Evolutionary conservation across 768 basidiomycete species (phyloP).

Genomic region (Boletus bicolor): DNA sequence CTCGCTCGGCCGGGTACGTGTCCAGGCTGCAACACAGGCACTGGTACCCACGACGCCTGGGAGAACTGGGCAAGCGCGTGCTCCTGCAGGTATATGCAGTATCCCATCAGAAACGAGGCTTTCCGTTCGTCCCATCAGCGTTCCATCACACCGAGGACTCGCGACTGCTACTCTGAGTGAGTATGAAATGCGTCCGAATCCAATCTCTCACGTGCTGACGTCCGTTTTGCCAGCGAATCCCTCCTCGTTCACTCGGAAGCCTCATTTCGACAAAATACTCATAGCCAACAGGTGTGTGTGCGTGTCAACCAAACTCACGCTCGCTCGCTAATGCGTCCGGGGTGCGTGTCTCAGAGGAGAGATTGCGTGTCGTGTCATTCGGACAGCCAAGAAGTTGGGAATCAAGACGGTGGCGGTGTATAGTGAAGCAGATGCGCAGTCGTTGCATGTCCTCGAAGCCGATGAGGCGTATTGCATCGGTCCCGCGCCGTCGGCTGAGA

Average conservation of each 20-base stretch:
- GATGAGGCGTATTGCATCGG: slow-evolving; percentile 94
- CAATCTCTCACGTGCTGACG: not conserved
- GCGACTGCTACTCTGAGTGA: slow-evolving; percentile 18
- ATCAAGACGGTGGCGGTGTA: slow-evolving; percentile 92
- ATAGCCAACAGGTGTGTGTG: slow-evolving; percentile 78
- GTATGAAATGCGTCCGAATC: not conserved
- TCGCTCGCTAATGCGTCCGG: not conserved
- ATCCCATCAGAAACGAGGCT: not conserved
- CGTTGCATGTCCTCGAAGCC: slow-evolving; percentile 81
- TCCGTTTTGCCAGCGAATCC: not conserved
- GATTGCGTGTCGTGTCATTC: slow-evolving; percentile 93
- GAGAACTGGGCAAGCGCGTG: slow-evolving; percentile 8
- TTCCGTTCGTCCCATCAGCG: not conserved
- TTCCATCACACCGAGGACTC: slow-evolving; percentile 10
- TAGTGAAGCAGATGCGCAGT: slow-evolving; percentile 78
- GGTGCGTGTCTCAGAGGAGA: slow-evolving; percentile 61
- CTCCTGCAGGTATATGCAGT: not conserved
- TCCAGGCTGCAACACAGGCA: slow-evolving; percentile 10
- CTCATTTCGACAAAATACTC: slow-evolving; percentile 87
- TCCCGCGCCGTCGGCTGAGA: slow-evolving; percentile 83
- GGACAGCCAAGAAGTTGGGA: slow-evolving; percentile 83
- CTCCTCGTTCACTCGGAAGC: slow-evolving; percentile 27
- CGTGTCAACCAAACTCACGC: not conserved
- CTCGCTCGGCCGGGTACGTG: slow-evolving; percentile 23
- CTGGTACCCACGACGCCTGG: slow-evolving; percentile 2